Base-by-base conservation (phyloP, 2,329 filamentous ascomycete genomes). In the Westerdykella sp. region DNA sequence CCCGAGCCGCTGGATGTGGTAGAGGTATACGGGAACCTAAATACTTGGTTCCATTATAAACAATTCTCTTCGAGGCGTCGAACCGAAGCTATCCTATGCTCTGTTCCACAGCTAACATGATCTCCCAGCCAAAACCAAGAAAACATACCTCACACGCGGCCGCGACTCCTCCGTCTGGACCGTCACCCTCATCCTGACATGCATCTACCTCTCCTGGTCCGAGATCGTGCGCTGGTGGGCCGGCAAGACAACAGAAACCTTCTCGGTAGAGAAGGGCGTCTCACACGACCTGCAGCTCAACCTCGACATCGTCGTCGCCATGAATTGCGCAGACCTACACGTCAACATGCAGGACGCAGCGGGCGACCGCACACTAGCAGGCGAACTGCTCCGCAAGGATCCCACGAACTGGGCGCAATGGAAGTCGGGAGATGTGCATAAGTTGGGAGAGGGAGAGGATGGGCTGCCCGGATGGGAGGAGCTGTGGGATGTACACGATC, bases 321-420 rank as follows among this genome's bases (percentile, higher is more conserved):
- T 98, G 93, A 73, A 77, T 55, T 98, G 93, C 73, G 71, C 76
- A 44, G 84, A 94, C 62, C 71, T 98, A n/a, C 87, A 95, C 70
- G 75, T 98, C 68, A 97, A 98, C 70, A 90, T 98, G 40, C 93
- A 97, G 72, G 93, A 98, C 67, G 90, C 91, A 2, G 81, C 88
- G 0, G 90, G 93, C 41, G 93, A 98, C 67, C 83, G 87, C 50
- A 95, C 97, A 57, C 76, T 95, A 23, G 93, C 93, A 2, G 86
- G 79, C 4, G 75, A 83, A 31, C 74, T 83, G 50, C 74, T 98
- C 48, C 75, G 79, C 50, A 83, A 80, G 59, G 88, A 96, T 57
- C 71, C 79, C 13, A 97, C 93, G 6, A 79, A 72, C 50, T 98
- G 91, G 88, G 63, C 66, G 16, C 81, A 90, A 54, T 97, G 91